A percentile compares a stretch with the other conserved stretches of the same genome.
phyloP scores from a whole-genome alignment of 164 flowering plant genomes.

The Dillenia suffruticosa region DNA sequence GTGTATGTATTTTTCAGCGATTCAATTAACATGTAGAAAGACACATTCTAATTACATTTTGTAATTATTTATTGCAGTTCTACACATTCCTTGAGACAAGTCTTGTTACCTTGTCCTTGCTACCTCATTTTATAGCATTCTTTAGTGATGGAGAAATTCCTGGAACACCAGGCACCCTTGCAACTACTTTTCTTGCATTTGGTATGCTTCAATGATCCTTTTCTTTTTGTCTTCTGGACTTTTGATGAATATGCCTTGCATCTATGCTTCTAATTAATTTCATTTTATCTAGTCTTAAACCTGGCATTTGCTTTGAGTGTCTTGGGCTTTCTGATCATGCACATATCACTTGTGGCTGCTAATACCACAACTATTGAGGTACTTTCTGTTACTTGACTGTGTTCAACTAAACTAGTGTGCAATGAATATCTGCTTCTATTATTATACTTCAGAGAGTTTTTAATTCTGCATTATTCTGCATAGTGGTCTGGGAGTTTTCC shows the following conservation, averaged over 20 bases:
- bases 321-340: constrained; percentile 94
- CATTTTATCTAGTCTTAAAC: constrained; percentile 61
- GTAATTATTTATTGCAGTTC: constrained; percentile 51
- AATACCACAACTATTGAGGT: constrained; percentile 99
- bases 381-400: constrained; percentile 9
- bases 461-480: too few species aligned
- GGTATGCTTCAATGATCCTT: constrained; percentile 39
- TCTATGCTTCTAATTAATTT: not conserved
- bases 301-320: constrained; percentile 95
- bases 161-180: constrained; percentile 90
- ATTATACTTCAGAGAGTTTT: too few species aligned
- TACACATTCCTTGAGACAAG: constrained; percentile 95
- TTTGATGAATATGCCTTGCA: not conserved
- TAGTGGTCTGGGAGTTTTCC: too few species aligned
- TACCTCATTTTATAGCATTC: constrained; percentile 91
- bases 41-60: too few species aligned
- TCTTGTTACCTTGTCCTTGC: constrained; percentile 71
- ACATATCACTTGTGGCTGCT: constrained; percentile 73
- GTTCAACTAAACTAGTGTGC: too few species aligned
- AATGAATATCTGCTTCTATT: too few species aligned
- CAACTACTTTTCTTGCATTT: constrained; percentile 92
- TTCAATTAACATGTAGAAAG: too few species aligned
- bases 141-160: constrained; percentile 91
- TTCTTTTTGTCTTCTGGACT: not conserved
- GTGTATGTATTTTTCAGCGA: too few species aligned